Percentiles rank a stretch among this genome's conserved stretches.
phyloP scores from a whole-genome alignment of 2,329 filamentous ascomycete genomes.

The Colletotrichum theobromicola region DNA sequence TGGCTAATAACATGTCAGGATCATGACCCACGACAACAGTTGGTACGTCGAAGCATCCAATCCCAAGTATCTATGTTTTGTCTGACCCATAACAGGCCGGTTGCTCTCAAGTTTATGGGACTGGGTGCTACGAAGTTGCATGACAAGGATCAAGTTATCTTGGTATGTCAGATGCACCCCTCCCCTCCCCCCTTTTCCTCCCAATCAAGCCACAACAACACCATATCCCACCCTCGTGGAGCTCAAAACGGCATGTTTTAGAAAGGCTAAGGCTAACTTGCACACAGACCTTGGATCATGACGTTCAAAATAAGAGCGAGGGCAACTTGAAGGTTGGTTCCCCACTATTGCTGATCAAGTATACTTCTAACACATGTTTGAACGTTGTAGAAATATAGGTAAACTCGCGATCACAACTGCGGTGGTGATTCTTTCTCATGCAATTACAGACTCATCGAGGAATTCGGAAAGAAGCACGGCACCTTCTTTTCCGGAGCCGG shows the following conservation, averaged over 20 bases:
- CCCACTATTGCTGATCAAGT: fast-evolving
- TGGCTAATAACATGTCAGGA: constrained; percentile 40
- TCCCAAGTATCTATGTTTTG: background rate
- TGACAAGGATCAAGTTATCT: constrained; percentile 75
- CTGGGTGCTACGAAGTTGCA: constrained; percentile 68
- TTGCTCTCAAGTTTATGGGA: background rate
- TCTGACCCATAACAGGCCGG: background rate
- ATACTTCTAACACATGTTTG: background rate
- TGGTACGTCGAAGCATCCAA: constrained; percentile 65
- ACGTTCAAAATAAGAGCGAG: constrained; percentile 83
- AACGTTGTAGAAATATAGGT: background rate
- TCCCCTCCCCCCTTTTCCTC: background rate
- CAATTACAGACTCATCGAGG: constrained; percentile 87
- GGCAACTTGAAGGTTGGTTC: constrained; percentile 53
- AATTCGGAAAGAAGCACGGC: constrained; percentile 80
- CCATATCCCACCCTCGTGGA: background rate
- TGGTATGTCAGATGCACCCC: constrained; percentile 37
- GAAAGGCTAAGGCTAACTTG: background rate
- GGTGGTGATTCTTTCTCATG: constrained; percentile 48
- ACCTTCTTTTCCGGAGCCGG: constrained; percentile 76
- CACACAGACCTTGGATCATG: constrained; percentile 75
- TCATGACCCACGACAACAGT: constrained; percentile 86
- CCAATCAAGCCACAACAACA: background rate
- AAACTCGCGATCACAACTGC: fast-evolving
- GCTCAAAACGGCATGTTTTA: fast-evolving